Base-by-base conservation (phyloP, 2,329 filamentous ascomycete genomes). In the Davidsoniella neocaledoniae region DNA sequence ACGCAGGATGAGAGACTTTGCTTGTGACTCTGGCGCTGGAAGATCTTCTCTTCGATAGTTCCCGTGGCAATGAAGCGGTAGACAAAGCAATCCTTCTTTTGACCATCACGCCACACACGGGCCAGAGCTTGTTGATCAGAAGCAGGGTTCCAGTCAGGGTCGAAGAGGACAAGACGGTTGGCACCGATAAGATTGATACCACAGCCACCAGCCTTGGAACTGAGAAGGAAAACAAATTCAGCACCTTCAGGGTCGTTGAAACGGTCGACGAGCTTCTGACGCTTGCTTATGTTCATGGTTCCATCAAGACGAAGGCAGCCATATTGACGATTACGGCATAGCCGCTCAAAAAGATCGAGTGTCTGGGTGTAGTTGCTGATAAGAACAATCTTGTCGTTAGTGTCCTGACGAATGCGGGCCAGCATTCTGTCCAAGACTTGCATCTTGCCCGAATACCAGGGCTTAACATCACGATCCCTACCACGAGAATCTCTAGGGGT, bases 1-100 rank as follows among this genome's bases (percentile, higher is more conserved):
- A 98, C 91, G 58, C 88, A 95, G 0, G 86, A 94, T 0, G 90
- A 96, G 1, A 98, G 71, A 6, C 86, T 93, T 65, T 98, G 91
- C 66, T 98, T 98, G 70, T 98, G 93, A 1, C 86, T 94, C 61
- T 98, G 91, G 8, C 93, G 82, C 64, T 98, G 91, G 68, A 98
- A 98, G 57, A 98, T 95, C 68, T 98, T 98, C 65, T 98, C 91
- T 62, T 98, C 91, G 54, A 98, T 98, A 0, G 88, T 95, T 3
- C 91, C 91, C 0, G 93, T 96, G 0, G 88, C 85, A 58, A 98
- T 98, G 67, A 98, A 98, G n/a, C 91, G 84, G 64, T 98, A 98
- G 14, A 98, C 91, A 59, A 98, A 98, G 61, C 91, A 98, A 60
- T 98, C 91, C 62, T 98, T 98, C 73, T 93, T 96, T 65, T 98